A percentile compares a stretch with the other conserved stretches of the same genome.
phyloP scores from a whole-genome alignment of 2,329 filamentous ascomycete species.

The Catunica adiposa region DNA sequence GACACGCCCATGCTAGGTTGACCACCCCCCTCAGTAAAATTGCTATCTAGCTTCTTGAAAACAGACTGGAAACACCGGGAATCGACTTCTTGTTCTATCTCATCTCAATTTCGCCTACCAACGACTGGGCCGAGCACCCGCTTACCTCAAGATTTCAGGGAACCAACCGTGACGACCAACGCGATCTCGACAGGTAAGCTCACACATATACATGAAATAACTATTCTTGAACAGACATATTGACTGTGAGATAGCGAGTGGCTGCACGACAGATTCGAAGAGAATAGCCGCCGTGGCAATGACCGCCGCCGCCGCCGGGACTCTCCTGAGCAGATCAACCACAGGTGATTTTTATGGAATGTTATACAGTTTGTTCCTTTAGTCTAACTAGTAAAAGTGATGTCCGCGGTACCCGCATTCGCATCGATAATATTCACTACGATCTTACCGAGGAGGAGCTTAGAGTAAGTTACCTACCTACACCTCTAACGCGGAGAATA shows the following conservation, averaged over 20 bases:
- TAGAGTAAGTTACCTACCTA: constrained; percentile 35
- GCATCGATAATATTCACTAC: constrained; percentile 83
- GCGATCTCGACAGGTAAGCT: constrained; percentile 54
- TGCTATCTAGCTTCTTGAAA: neutral
- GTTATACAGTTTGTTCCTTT: neutral
- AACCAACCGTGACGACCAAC: constrained; percentile 39
- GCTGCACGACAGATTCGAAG: constrained; percentile 84
- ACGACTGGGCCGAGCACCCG: constrained; percentile 8
- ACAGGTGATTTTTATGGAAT: constrained; percentile 9
- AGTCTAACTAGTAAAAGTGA: constrained; percentile 25
- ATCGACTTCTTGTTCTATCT: neutral
- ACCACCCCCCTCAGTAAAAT: constrained; percentile 10
- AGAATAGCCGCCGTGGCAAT: constrained; percentile 38
- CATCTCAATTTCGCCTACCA: neutral
- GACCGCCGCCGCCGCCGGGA: constrained; percentile 26
- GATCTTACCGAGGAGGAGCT: constrained; percentile 76
- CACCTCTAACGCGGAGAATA: neutral
- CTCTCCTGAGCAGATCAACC: constrained; percentile 16
- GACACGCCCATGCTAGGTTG: constrained; percentile 7
- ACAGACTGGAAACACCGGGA: neutral
- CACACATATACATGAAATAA: neutral
- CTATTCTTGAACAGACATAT: neutral
- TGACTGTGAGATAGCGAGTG: constrained; percentile 47
- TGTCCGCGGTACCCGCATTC: constrained; percentile 49
- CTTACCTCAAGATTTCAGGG: constrained; percentile 31